phyloP scores from a whole-genome alignment of 352 stramenopile species.

The Phytophthora crassamura region DNA sequence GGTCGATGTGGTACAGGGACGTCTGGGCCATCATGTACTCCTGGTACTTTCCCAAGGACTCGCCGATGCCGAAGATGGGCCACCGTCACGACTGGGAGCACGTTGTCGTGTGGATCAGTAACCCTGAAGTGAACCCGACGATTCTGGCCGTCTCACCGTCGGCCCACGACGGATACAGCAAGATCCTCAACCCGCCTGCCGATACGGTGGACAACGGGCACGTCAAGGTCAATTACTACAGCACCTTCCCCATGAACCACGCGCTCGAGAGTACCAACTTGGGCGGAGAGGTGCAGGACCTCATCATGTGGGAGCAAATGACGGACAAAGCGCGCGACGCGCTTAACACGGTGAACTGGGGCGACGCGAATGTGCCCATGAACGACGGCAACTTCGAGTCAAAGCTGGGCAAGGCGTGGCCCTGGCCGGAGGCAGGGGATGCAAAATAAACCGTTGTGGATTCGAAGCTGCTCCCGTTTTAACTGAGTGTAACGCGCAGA shows the following conservation, averaged over 20 bases:
- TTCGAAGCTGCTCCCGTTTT: too few relatives aligned
- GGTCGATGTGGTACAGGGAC: constrained; percentile 28
- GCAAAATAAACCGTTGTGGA: too few relatives aligned
- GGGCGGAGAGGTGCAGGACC: constrained; percentile 8
- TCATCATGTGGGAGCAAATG: constrained; percentile 9
- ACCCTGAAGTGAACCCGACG: constrained; percentile 1
- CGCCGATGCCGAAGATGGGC: constrained; percentile 41
- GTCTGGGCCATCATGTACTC: constrained; percentile 35
- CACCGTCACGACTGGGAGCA: constrained; percentile 15
- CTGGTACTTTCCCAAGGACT: constrained; percentile 52
- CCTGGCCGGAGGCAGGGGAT: neutral
- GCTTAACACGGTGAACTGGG: constrained; percentile 18
- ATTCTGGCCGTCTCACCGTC: constrained; percentile 1
- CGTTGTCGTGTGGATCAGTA: constrained; percentile 42
- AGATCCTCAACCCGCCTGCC: neutral
- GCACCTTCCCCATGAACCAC: neutral
- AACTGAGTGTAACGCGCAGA: too few relatives aligned
- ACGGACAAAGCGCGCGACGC: constrained; percentile 3
- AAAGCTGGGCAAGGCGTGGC: constrained; percentile 16
- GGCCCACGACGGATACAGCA: neutral
- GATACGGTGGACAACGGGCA: too few relatives aligned
- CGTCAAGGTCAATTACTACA: too few relatives aligned
- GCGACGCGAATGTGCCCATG: constrained; percentile 24
- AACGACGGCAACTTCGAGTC: constrained; percentile 24
- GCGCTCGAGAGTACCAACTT: constrained; percentile 6